Conservation (phyloP, 805 yeast genomes). For the Wickerhamiella azyma region DNA sequence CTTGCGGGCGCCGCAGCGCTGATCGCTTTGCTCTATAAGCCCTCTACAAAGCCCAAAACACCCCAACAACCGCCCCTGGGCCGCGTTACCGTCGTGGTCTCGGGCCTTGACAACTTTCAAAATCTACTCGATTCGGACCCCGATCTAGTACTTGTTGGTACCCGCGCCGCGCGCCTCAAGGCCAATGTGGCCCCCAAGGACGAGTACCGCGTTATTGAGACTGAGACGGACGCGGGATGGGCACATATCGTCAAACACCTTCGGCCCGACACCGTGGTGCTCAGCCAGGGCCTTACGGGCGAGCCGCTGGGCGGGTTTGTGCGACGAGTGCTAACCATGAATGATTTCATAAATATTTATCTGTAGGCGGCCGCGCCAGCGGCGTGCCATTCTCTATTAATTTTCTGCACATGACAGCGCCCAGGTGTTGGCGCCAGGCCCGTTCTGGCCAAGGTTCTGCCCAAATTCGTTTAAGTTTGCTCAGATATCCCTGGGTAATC, state of each 20-base stretch:
- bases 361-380: no score
- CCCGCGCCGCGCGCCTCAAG: slow-evolving; percentile 17
- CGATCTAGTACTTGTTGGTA: slow-evolving; percentile 10
- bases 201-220: slow-evolving; percentile 29
- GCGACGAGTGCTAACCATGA: slow-evolving; percentile 12
- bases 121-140: slow-evolving; percentile 25
- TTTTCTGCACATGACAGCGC: background rate
- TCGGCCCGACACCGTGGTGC: slow-evolving; percentile 24
- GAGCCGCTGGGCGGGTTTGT: slow-evolving; percentile 12
- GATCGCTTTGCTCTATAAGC: no score
- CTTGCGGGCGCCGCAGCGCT: no score
- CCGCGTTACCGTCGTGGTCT: slow-evolving; percentile 9
- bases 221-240: slow-evolving; percentile 37
- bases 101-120: slow-evolving; percentile 14
- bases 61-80: background rate
- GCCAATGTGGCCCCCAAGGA: slow-evolving; percentile 7
- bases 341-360: slow-evolving; percentile 7
- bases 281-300: slow-evolving; percentile 12
- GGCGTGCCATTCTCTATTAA: background rate
- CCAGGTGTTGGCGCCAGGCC: no score
- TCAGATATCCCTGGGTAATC: no score
- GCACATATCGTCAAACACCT: slow-evolving; percentile 45
- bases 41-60: no score
- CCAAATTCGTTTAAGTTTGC: no score
- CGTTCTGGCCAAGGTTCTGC: no score